phyloP scores from a whole-genome alignment of 345 rosid genomes.

The Hibiscus mutabilis region DNA sequence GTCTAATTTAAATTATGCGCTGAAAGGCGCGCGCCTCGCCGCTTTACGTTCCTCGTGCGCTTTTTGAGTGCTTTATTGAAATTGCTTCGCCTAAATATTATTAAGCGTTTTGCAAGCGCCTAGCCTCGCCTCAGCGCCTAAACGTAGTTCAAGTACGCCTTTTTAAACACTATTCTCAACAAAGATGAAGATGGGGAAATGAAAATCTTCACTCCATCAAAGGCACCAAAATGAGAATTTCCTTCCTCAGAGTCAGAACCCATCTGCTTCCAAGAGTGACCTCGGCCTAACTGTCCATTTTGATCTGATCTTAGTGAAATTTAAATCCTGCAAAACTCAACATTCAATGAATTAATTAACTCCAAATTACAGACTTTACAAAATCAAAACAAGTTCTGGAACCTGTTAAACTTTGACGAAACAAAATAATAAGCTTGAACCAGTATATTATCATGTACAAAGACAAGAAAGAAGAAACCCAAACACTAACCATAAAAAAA shows the following conservation, averaged over 20 bases:
- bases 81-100: too few relatives aligned
- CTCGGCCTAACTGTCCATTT: neutral
- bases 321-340: neutral
- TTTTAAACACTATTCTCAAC: neutral
- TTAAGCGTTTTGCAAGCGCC: too few relatives aligned
- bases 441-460: neutral
- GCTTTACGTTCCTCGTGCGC: too few relatives aligned
- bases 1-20: too few relatives aligned
- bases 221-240: conserved; percentile 31
- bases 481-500: neutral
- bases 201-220: conserved; percentile 29
- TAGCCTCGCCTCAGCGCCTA: too few relatives aligned
- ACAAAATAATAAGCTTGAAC: neutral
- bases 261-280: conserved; percentile 21
- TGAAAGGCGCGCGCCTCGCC: too few relatives aligned
- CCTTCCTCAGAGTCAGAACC: conserved; percentile 37
- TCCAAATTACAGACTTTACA: neutral
- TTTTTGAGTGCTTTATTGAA: too few relatives aligned
- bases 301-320: neutral
- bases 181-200: conserved; percentile 29
- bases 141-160: too few relatives aligned
- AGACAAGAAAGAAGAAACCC: neutral
- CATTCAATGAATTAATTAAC: neutral
- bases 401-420: neutral
- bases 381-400: neutral